These are phyloP conservation scores for Gardenia jasminoides DNA, from an alignment of 257 asterid genomes.

Conservation along the genomic window DNA sequence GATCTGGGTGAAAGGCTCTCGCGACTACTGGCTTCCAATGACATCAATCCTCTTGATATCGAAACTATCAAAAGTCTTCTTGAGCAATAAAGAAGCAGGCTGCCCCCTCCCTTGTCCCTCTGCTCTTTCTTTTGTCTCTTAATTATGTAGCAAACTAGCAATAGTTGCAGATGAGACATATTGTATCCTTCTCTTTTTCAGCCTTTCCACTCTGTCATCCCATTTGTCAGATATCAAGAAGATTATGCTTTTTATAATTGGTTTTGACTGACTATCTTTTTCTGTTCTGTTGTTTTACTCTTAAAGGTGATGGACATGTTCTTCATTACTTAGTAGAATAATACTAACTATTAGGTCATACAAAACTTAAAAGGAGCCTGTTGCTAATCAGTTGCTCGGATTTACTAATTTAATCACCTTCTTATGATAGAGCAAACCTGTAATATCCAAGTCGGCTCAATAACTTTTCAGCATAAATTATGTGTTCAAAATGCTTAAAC, in stretches of 20 bases:
- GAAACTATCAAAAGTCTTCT: constrained; percentile 42
- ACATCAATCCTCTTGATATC: constrained; percentile 35
- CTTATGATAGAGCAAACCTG: neutral
- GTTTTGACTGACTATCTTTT: neutral
- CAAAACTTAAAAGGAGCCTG: constrained; percentile 1
- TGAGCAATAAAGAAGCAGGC: constrained; percentile 10
- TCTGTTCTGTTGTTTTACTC: neutral
- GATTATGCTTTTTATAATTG: neutral
- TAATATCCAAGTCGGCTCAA: too few relatives aligned
- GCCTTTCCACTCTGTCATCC: neutral
- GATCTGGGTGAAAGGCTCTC: constrained; percentile 55
- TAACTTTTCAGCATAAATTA: too few relatives aligned
- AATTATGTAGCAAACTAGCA: neutral
- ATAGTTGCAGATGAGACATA: neutral
- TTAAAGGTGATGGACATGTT: neutral
- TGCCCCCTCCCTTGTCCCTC: neutral
- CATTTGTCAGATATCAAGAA: neutral
- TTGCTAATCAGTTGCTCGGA: neutral
- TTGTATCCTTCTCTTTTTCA: neutral
- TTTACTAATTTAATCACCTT: neutral
- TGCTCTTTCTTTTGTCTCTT: neutral
- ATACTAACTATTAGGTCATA: neutral
- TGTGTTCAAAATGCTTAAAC: too few relatives aligned
- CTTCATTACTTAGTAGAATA: neutral
- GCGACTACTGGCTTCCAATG: constrained; percentile 45